Conservation (phyloP, 257 asterid genomes). For the Knoxia roxburghii region DNA sequence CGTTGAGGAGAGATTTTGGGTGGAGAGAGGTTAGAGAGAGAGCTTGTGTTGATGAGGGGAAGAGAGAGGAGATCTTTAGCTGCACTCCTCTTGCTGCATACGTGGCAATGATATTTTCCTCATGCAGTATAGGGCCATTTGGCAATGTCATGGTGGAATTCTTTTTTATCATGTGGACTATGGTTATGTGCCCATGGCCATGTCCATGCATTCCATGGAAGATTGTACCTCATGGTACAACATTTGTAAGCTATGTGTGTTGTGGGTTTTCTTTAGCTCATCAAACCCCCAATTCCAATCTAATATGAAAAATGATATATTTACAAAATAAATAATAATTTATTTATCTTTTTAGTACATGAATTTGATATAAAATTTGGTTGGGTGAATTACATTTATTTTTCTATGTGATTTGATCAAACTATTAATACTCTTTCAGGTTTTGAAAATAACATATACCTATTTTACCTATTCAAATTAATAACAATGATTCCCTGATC, state of each 20-base stretch:
- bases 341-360: too few relatives aligned
- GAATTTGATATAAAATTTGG: too few relatives aligned
- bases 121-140: slow-evolving; percentile 17
- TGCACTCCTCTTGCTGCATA: slow-evolving; percentile 51
- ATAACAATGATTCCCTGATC: too few relatives aligned
- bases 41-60: background rate
- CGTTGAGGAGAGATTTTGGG: slow-evolving; percentile 33
- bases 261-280: too few relatives aligned
- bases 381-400: too few relatives aligned
- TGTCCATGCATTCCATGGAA: background rate
- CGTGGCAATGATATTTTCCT: slow-evolving; percentile 50
- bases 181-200: background rate
- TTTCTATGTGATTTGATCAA: too few relatives aligned
- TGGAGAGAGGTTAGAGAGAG: slow-evolving; percentile 56
- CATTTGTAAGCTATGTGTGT: background rate
- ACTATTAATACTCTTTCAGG: too few relatives aligned
- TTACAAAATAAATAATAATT: too few relatives aligned
- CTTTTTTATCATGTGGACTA: background rate
- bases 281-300: too few relatives aligned
- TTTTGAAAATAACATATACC: too few relatives aligned
- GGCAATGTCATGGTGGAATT: slow-evolving; percentile 8
- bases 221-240: background rate
- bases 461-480: too few relatives aligned
- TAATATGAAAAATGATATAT: too few relatives aligned
- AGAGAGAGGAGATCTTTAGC: slow-evolving; percentile 69